Percentiles rank a stretch among this genome's conserved stretches.
These are phyloP conservation scores for Colletotrichum godetiae DNA, from an alignment of 2,329 filamentous ascomycete genomes.

Conservation along the genomic window DNA sequence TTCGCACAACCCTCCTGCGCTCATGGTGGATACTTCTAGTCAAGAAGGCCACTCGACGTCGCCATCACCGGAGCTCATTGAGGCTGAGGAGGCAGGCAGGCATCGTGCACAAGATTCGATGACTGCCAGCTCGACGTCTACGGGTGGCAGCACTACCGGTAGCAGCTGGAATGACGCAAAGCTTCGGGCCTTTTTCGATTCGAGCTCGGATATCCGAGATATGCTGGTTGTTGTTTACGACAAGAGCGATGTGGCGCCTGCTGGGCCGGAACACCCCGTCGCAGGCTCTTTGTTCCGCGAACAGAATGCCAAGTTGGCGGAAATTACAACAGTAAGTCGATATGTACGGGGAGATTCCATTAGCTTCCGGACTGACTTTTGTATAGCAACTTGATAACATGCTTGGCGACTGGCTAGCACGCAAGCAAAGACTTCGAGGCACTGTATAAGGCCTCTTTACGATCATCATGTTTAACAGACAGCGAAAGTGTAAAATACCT, in stretches of 20 bases:
- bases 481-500: conserved; percentile 33
- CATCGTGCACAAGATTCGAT: conserved; percentile 58
- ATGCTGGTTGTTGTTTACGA: conserved; percentile 93
- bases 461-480: conserved; percentile 28
- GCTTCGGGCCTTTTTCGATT: conserved; percentile 90
- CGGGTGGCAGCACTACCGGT: conserved; percentile 58
- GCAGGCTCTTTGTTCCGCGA: conserved; percentile 85
- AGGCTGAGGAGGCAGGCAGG: conserved; percentile 54
- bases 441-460: conserved; percentile 48
- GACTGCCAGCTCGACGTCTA: conserved; percentile 62
- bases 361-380: conserved; percentile 37
- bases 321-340: conserved; percentile 79
- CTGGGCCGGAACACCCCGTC: conserved; percentile 86
- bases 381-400: conserved; percentile 83
- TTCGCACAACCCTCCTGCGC: conserved; percentile 68
- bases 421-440: conserved; percentile 72
- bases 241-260: conserved; percentile 84
- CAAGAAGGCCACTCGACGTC: conserved; percentile 75
- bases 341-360: background rate
- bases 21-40: conserved; percentile 78
- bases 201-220: conserved; percentile 88
- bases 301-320: conserved; percentile 85
- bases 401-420: conserved; percentile 83
- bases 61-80: conserved; percentile 71
- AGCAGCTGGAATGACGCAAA: conserved; percentile 86